Percentiles rank a stretch among this genome's conserved stretches.
These are phyloP conservation scores for Plasmodium fragile DNA, from an alignment of 169 alveolate genomes.

Conservation along the genomic window DNA sequence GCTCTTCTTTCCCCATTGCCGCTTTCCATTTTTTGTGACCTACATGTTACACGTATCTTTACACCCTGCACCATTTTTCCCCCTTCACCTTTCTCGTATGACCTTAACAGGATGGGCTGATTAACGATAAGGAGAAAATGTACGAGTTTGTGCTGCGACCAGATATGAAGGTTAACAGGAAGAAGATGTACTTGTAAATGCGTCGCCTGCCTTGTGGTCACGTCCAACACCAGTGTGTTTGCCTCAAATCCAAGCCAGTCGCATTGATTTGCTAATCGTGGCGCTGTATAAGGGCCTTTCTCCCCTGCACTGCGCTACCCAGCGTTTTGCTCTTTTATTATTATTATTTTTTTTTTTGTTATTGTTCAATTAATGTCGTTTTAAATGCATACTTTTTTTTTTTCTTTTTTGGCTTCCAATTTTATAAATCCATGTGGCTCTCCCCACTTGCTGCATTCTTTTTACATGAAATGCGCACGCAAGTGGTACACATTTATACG, in stretches of 20 bases:
- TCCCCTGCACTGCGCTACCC: not conserved
- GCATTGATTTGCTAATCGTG: not conserved
- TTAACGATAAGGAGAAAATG: constrained; percentile 88
- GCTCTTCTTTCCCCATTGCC: constrained; percentile 93
- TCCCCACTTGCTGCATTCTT: not conserved
- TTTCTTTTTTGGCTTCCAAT: not conserved
- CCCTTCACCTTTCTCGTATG: constrained; percentile 3
- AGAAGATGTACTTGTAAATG: constrained; percentile 88
- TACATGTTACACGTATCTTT: constrained; percentile 88
- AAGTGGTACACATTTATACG: not conserved
- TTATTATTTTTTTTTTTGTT: not conserved
- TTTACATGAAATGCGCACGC: not conserved
- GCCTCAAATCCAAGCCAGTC: not conserved
- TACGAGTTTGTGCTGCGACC: constrained; percentile 94
- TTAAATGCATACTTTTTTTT: not conserved
- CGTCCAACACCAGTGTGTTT: not conserved
- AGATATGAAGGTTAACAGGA: constrained; percentile 94
- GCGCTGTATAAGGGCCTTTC: not conserved
- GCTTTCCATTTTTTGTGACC: constrained; percentile 92
- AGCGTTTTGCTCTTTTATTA: not conserved
- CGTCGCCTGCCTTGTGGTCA: not conserved
- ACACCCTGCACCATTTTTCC: constrained; percentile 87
- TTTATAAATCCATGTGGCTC: not conserved
- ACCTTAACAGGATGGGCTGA: constrained; percentile 86
- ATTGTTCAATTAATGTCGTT: not conserved